phyloP scores from a whole-genome alignment of 2,329 filamentous ascomycete genomes.

The Incumbomyces lentus region DNA sequence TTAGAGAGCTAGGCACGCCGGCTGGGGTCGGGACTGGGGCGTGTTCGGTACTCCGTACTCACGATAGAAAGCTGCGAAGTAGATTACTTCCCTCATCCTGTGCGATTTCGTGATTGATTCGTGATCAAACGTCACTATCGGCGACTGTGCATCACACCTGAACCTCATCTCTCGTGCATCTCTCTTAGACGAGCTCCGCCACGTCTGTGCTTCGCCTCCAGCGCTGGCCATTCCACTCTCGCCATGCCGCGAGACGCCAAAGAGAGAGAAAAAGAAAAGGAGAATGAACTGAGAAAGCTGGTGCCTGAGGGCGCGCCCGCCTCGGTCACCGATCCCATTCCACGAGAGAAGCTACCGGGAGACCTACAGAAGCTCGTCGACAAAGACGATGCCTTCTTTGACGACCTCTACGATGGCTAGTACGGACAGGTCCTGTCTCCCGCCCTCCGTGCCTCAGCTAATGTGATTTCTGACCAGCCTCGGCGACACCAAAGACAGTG shows the following conservation, averaged over 20 bases:
- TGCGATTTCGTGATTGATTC: no score
- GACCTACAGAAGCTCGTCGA: slow-evolving; percentile 48
- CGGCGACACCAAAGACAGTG: slow-evolving; percentile 71
- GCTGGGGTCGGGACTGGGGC: no score
- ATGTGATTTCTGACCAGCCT: slow-evolving; percentile 38
- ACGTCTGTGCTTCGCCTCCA: no score
- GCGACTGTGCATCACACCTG: no score
- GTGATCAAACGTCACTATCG: no score
- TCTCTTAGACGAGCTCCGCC: no score
- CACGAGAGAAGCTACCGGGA: slow-evolving; percentile 43
- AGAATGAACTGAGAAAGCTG: slow-evolving; percentile 22
- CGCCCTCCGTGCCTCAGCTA: neutral
- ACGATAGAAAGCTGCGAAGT: no score
- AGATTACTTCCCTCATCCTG: no score
- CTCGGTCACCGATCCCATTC: slow-evolving; percentile 28
- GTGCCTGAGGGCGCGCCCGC: slow-evolving; percentile 8
- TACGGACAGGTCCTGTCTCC: slow-evolving; percentile 25
- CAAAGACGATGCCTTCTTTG: slow-evolving; percentile 62
- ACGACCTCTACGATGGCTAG: slow-evolving; percentile 69
- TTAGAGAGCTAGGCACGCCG: no score
- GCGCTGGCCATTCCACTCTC: no score
- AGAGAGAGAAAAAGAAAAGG: neutral
- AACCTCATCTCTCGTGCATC: no score
- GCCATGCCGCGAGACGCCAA: slow-evolving; percentile 4
- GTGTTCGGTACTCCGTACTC: no score